Base-by-base conservation (phyloP, 148 eudicot genomes). In the Limonium bicolor region DNA sequence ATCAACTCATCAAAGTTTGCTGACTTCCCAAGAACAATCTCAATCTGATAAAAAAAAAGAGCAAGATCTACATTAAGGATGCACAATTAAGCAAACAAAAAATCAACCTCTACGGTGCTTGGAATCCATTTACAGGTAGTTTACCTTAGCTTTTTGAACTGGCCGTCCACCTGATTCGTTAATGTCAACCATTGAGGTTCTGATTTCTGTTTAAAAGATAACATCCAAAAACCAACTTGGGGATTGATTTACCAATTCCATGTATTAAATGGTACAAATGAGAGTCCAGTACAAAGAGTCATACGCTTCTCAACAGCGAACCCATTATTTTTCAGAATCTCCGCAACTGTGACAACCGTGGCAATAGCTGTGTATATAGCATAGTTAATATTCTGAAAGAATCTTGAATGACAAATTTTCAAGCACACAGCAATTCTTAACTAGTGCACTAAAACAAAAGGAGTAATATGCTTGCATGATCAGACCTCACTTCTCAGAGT, bases 1-100 rank as follows among this genome's bases (percentile, higher is more conserved):
- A 86, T 86, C 62, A 86, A 55, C 59, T 86, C 96, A 24, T 86
- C 96, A 47, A 86, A 86, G 10, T 74, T 86, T 39, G 70, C 96
- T 0, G 93, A 70, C 60, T 82, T 86, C 28, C 74, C 87, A 24
- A 86, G 66, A 36, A 78, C 60, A 39, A 86, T 70, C 57, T 86
- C 94, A 58, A 86, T 82, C 96, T 86, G 48, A 19, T 46, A 40
- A 51, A 22, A 14, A 32, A 38, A 31, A 39, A 31, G 14, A 40
- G 2, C 7, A n/a, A 16, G n/a, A 15, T 9, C 31, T 35, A 7
- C 31, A 8, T 40, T 32, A 22, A 21, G 5, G 21, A 31, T n/a
- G 1, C 20, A 27, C 14, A 27, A 12, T 7, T 7, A 11, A 27
- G 34, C 13, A 2, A 31, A 4, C 13, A 31, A 24, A 27, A n/a